Percentiles rank a stretch among this genome's conserved stretches.
These are phyloP conservation scores for Ascochyta pisi DNA, from an alignment of 2,329 filamentous ascomycete species.

Conservation along the genomic window DNA sequence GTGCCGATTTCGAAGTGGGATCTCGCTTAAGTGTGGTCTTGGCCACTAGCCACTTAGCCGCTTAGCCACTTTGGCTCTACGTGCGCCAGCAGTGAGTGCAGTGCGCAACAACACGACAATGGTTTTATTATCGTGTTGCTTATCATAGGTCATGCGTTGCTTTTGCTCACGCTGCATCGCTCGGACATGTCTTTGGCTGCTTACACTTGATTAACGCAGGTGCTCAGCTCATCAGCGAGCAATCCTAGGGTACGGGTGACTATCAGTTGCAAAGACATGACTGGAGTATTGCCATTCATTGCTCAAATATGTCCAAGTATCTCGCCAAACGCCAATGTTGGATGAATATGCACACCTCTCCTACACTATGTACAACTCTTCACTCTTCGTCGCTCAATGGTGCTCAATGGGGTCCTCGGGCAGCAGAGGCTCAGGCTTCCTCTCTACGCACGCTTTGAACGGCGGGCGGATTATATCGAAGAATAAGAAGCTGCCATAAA, in stretches of 20 bases:
- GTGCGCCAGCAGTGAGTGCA: not conserved
- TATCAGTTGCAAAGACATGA: no score
- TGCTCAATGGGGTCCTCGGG: slow-evolving; percentile 88
- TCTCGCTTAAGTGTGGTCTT: not conserved
- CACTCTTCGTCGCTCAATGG: slow-evolving; percentile 21
- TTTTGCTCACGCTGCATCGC: no score
- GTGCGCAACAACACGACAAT: no score
- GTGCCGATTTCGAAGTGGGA: slow-evolving; percentile 16
- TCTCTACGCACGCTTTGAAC: slow-evolving; percentile 68
- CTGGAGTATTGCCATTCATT: not conserved
- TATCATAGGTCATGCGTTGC: no score
- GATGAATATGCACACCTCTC: not conserved
- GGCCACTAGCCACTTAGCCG: not conserved
- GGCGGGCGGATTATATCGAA: slow-evolving; percentile 92
- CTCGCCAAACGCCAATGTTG: slow-evolving; percentile 4
- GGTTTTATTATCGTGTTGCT: no score
- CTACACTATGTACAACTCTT: not conserved
- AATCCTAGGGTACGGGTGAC: no score
- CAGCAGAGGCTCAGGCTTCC: slow-evolving; percentile 68
- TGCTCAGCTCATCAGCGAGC: no score
- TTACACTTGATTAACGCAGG: no score
- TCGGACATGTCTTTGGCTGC: no score
- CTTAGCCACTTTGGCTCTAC: not conserved
- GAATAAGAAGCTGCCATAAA: slow-evolving; percentile 97
- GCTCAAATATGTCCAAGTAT: not conserved